Evolutionary conservation across 495 filamentous ascomycete genomes (phyloP).

Genomic region (Podospora didyma): DNA sequence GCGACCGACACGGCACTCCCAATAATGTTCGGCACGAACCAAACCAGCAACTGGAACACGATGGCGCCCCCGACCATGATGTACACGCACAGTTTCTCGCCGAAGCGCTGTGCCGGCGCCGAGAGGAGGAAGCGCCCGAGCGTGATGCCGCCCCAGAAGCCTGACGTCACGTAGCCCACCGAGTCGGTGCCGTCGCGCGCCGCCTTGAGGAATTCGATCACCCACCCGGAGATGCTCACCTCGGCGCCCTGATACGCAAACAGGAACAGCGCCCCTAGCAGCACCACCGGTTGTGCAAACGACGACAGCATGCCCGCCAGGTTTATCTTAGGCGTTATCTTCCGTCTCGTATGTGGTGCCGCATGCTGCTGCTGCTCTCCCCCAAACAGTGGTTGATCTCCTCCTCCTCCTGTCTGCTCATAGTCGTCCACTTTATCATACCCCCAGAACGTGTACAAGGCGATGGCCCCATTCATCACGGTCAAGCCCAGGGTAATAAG

Average conservation of each 20-base stretch:
- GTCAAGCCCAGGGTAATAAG: conserved; percentile 50
- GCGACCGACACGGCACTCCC: conserved; percentile 67
- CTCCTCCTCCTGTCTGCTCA: neutral
- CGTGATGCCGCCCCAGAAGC: conserved; percentile 81
- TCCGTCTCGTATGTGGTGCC: neutral
- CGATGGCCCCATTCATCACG: conserved; percentile 43
- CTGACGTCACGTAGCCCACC: conserved; percentile 77
- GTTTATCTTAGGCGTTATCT: neutral
- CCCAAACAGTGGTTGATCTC: neutral
- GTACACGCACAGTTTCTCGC: conserved; percentile 65
- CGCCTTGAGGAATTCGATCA: conserved; percentile 72
- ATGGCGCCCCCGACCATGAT: conserved; percentile 55
- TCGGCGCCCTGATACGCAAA: conserved; percentile 81
- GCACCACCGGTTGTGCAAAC: conserved; percentile 55
- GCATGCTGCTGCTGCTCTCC: neutral
- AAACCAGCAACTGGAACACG: conserved; percentile 66
- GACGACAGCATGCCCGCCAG: conserved; percentile 33
- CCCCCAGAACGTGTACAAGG: conserved; percentile 57
- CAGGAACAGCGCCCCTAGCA: conserved; percentile 71
- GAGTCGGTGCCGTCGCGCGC: conserved; percentile 62
- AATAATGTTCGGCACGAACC: conserved; percentile 68
- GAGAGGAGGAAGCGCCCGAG: conserved; percentile 66
- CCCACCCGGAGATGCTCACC: conserved; percentile 76
- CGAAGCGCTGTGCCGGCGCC: conserved; percentile 57
- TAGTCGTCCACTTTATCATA: conserved; percentile 41